Base-by-base conservation (phyloP, 371 early-diverging fungal species). In the Apophysomyces trapeziformis region DNA sequence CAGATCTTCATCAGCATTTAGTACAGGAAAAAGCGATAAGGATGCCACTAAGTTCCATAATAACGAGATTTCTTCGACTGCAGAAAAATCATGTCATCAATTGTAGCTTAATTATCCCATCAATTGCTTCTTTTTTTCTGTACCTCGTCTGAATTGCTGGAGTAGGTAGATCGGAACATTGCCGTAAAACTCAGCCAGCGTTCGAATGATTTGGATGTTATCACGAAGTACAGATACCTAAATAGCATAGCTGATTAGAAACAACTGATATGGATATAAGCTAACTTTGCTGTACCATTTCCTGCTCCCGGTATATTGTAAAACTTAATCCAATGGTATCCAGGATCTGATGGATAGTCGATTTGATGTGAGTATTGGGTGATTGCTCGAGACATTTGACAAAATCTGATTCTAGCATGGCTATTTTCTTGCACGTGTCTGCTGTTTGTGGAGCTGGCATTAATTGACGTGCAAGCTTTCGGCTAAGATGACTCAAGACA, bases 341-440 rank as follows among this genome's bases (percentile, higher is more conserved):
- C 21, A 50, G 21, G 21, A 50, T 50, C 9, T 50, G 54, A 5
- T 50, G 54, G 54, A 50, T 50, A 11, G 32, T 21, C 21, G 54
- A 50, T 0, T 50, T 50, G 1, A 50, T 50, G 21, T 50, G 21
- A 11, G 21, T 50, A 9, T 9, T 50, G 5, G 54, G 35, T 21
- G 21, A 16, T 50, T 50, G 54, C 21, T 50, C 54, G 21, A 50
- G 54, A 21, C 54, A 50, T 50, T 21, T 50, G 35, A 50, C 54
- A 4, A 50, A 26, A 21, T 50, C 54, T 7, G 54, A 50, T 21
- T 21, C 54, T 21, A 50, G 21, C 21, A 50, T 50, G 18, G 16
- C 21, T 50, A 50, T 50, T 21, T 50, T 50, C 21, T 50, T 9
- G 21, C 21, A 9, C 0, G 54, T 21, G 7, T 50, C 54, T 50